These are phyloP conservation scores for Calcarisporium arbuscula DNA, from an alignment of 2,329 filamentous ascomycete genomes.

Conservation along the genomic window DNA sequence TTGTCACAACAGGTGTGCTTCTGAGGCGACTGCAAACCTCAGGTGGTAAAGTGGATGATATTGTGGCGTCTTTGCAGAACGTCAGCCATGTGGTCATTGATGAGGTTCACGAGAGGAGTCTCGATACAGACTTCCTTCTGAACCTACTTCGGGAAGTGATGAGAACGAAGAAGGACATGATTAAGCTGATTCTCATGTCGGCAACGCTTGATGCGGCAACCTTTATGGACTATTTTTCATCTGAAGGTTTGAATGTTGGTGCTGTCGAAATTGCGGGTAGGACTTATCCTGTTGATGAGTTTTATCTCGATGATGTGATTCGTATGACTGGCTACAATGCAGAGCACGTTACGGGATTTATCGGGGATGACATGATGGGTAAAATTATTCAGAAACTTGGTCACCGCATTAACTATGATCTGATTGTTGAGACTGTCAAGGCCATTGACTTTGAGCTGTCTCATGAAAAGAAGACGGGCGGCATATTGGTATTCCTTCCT, in stretches of 20 bases:
- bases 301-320: slow-evolving; percentile 83
- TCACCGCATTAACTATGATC: slow-evolving; percentile 83
- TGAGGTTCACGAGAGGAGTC: slow-evolving; percentile 90
- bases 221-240: slow-evolving; percentile 78
- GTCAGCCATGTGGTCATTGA: slow-evolving; percentile 94
- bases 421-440: slow-evolving; percentile 73
- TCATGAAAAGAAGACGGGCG: slow-evolving; percentile 59
- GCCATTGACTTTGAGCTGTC: slow-evolving; percentile 73
- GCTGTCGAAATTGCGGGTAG: slow-evolving; percentile 81
- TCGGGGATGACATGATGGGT: slow-evolving; percentile 53
- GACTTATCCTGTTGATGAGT: slow-evolving; percentile 84
- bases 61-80: slow-evolving; percentile 75
- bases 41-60: slow-evolving; percentile 71
- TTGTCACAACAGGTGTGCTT: slow-evolving; percentile 92
- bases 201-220: slow-evolving; percentile 85
- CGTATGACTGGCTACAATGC: slow-evolving; percentile 66
- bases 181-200: slow-evolving; percentile 93
- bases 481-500: slow-evolving; percentile 91
- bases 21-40: slow-evolving; percentile 87
- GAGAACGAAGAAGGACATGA: slow-evolving; percentile 63
- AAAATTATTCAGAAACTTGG: slow-evolving; percentile 68
- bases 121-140: slow-evolving; percentile 91
- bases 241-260: slow-evolving; percentile 62
- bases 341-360: slow-evolving; percentile 39
- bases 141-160: slow-evolving; percentile 82